These are phyloP conservation scores for Zymoseptoria pseudotritici DNA, from an alignment of 2,329 filamentous ascomycete genomes.

Conservation along the genomic window DNA sequence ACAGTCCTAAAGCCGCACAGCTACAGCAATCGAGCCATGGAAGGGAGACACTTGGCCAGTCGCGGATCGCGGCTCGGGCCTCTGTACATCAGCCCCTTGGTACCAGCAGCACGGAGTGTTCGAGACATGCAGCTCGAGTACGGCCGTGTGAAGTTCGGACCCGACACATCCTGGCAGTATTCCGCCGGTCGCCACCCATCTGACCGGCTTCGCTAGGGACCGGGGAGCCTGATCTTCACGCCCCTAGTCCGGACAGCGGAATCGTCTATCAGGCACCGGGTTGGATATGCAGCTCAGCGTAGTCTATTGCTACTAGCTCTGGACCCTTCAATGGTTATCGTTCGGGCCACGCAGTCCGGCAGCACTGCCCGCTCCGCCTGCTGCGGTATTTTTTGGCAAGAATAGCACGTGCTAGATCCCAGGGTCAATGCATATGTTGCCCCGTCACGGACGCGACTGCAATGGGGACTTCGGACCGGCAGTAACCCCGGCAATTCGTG, in stretches of 20 bases:
- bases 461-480: no score
- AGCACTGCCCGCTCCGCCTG: background rate
- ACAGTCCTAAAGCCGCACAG: slow-evolving; percentile 1
- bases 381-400: no score
- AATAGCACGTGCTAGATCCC: no score
- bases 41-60: background rate
- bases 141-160: background rate
- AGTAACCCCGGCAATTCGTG: no score
- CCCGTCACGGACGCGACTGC: no score
- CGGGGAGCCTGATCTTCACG: background rate
- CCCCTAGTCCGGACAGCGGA: background rate
- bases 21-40: background rate
- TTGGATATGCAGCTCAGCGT: background rate
- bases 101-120: background rate
- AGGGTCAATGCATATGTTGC: no score
- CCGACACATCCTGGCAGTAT: background rate
- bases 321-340: background rate
- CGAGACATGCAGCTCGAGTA: background rate
- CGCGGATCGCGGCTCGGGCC: background rate
- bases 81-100: background rate
- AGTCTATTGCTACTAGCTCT: background rate
- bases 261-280: background rate
- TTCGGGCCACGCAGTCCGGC: background rate
- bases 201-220: background rate
- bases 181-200: background rate